Evolutionary conservation across 768 basidiomycete genomes (phyloP), one percentile per base, ranked within the genome.

Genomic region (Lenzites betulinus): DNA sequence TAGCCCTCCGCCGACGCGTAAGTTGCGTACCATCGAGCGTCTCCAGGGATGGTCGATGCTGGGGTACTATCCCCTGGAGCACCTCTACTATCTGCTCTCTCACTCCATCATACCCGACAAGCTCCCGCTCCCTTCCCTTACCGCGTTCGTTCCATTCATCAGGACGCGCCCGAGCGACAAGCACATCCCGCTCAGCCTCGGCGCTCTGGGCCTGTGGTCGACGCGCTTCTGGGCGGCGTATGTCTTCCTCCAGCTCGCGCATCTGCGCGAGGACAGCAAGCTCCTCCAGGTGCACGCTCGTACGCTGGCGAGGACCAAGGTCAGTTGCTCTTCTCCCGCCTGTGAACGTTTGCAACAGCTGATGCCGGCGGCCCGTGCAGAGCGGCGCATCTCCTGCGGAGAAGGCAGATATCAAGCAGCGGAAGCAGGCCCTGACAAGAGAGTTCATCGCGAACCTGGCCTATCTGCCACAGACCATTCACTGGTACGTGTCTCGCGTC

Each of bases 161-260:
- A 41, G 43, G 25, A 36, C 56, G 12, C 54, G 66, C 47, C 50
- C 47, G 15, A 49, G 51, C 54, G 26, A 42, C 12, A 80, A 78
- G 62, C 73, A 69, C 25, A 73, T 85, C 48, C 68, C 65, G 7
- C 69, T 90, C 42, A 75, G 87, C 57, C 62, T 80, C 8, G 74
- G 77, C 35, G 72, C 70, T 26, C 70, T 93, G 39, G 78, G 81
- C 3, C 65, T 87, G 53, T 91, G 88, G 89, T 92, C 91, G 15
- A 83, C 81, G 54, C 86, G 93, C 22, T 89, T 87, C 71, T 95
- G 92, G 93, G 88, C 87, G 1, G 71, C 83, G 23, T 95, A 95
- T 67, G 79, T 92, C 42, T 63, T 88, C 30, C 83, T 95, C 48
- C 92, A 92, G 57, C 86, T 93, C 63, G 82, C 80, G 5, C 90